Evolutionary conservation across 2,329 filamentous ascomycete genomes (phyloP), one percentile per base, ranked within the genome.

Genomic region (Cladosporium cucumerinum): DNA sequence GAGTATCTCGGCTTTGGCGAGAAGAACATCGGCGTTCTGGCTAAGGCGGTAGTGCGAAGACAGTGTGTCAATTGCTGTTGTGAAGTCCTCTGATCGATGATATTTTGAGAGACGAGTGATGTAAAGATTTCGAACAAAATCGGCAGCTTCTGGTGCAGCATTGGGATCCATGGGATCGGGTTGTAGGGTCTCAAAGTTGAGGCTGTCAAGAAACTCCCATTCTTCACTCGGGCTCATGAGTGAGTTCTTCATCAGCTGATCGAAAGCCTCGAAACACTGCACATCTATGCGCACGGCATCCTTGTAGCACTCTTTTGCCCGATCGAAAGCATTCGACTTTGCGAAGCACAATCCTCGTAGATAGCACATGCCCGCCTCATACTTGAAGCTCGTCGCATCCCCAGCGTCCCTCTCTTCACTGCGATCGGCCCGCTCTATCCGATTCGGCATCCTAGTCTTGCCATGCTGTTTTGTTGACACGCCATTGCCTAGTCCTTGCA

Each of bases 231-330:
- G 93, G 25, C 87, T 87, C 86, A 99, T 90, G 67, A 99, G 84
- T 23, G 91, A 91, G 79, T 99, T 99, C 80, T 93, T 92, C 88
- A 98, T 97, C 63, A 99, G 85, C 80, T 98, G 93, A 72, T 97
- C 93, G 74, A 99, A 98, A 0, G 95, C 95, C 78, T 99, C 95
- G 75, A 97, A 98, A 79, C 95, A 99, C 77, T 97, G 93, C 3
- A 98, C 93, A 75, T 99, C 95, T 73, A 99, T 97, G 67, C 91
- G 88, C 54, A 98, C 93, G 1, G 95, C 95, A 72, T 96, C 92
- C 80, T 97, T 98, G 84, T 98, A 99, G 80, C 95, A 98, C 73
- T 98, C 93, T 77, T 97, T 97, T 61, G 95, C 95, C 36, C 93
- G 89, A 76, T 99, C 95, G 72, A 98, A 98, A 28, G 94, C 91